Percentiles rank a stretch among this genome's conserved stretches.
Conservation (phyloP, 805 yeast species). For the Candida tallmaniae region DNA sequence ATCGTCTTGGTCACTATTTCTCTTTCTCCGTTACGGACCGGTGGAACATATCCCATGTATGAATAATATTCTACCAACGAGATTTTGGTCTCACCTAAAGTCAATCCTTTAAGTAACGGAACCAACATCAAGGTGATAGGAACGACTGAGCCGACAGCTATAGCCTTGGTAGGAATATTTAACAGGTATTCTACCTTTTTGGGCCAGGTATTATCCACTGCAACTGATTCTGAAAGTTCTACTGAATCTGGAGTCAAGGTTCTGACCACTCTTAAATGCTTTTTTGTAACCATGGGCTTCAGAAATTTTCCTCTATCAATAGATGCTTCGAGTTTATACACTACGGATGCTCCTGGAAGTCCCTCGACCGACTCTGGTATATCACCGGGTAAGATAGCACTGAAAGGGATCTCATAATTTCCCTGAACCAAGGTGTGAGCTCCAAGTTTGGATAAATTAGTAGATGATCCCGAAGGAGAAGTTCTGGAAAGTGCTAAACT, state of each 20-base stretch:
- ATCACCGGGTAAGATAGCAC: constrained; percentile 77
- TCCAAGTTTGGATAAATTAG: constrained; percentile 2
- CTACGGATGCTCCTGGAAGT: constrained; percentile 69
- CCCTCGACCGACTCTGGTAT: constrained; percentile 89
- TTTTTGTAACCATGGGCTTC: constrained; percentile 58
- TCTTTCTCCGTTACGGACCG: constrained; percentile 59
- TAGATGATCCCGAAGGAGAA: constrained; percentile 7
- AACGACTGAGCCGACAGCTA: constrained; percentile 80
- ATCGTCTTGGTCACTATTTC: constrained; percentile 46
- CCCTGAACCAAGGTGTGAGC: constrained; percentile 57
- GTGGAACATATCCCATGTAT: constrained; percentile 54
- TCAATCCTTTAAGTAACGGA: constrained; percentile 78
- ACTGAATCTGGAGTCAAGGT: constrained; percentile 84
- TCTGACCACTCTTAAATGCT: constrained; percentile 75
- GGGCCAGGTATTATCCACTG: constrained; percentile 96
- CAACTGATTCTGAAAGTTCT: constrained; percentile 85
- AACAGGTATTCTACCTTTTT: constrained; percentile 85
- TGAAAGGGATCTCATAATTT: constrained; percentile 87
- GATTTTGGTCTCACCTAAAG: constrained; percentile 68
- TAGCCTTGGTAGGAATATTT: constrained; percentile 80
- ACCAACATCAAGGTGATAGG: constrained; percentile 67
- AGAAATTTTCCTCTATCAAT: constrained; percentile 81
- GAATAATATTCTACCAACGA: constrained; percentile 64
- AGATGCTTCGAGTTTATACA: constrained; percentile 70
- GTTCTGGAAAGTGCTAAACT: constrained; percentile 16